phyloP scores from a whole-genome alignment of 176 grass and related monocot genomes.

The Ampelocalamus luodianensis region DNA sequence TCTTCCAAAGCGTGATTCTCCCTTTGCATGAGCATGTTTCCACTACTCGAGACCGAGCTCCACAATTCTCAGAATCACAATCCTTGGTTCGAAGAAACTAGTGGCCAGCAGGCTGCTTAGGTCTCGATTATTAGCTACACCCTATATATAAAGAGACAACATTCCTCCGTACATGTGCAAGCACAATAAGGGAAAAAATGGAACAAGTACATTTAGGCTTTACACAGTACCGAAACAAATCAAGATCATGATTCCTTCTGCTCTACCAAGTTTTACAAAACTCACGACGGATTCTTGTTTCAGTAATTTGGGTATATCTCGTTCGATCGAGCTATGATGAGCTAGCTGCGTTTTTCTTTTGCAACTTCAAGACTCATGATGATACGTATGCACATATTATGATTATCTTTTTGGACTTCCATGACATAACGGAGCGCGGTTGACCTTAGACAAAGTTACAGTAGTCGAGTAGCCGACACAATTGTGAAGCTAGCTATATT shows the following conservation, averaged over 20 bases:
- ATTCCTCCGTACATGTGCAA: background rate
- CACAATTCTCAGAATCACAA: background rate
- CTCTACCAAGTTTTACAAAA: background rate
- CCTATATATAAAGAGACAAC: background rate
- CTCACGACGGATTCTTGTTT: constrained; percentile 25
- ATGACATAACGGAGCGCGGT: background rate
- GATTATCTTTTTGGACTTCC: background rate
- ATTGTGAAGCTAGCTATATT: too few relatives aligned
- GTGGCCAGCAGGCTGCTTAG: background rate
- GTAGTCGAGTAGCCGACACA: too few relatives aligned
- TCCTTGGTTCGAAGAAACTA: background rate
- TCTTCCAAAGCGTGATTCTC: background rate
- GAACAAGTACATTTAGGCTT: background rate
- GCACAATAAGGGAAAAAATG: background rate
- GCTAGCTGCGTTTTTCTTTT: background rate
- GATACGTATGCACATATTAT: too few relatives aligned
- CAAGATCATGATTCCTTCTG: background rate
- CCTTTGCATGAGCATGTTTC: background rate
- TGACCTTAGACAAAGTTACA: background rate
- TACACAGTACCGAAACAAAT: background rate
- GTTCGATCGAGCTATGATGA: background rate
- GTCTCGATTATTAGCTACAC: background rate
- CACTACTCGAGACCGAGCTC: background rate
- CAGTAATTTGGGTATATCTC: background rate
- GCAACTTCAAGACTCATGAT: background rate